phyloP scores from a whole-genome alignment of 1,139 yeast genomes.

The Saccharomycopsis hybrid region DNA sequence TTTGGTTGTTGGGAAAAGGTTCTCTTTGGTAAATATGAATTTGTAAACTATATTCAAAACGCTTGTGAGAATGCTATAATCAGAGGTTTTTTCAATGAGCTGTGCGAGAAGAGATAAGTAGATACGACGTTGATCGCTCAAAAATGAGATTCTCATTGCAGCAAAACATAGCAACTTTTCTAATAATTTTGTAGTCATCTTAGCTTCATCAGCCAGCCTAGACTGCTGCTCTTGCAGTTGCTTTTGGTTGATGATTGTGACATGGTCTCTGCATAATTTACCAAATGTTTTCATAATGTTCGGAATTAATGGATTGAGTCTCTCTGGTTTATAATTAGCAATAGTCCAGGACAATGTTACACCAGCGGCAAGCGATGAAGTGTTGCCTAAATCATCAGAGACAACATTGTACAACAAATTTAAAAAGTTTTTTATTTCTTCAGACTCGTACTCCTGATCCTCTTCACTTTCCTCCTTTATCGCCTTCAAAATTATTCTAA shows the following conservation, averaged over 20 bases:
- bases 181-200: conserved; percentile 67
- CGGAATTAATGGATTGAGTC: conserved; percentile 69
- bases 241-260: conserved; percentile 44
- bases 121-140: conserved; percentile 91
- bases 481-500: conserved; percentile 59
- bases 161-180: conserved; percentile 74
- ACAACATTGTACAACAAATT: conserved; percentile 59
- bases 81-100: conserved; percentile 81
- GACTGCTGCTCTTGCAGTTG: conserved; percentile 35
- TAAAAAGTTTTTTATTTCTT: conserved; percentile 57
- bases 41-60: conserved; percentile 72
- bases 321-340: conserved; percentile 65
- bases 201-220: conserved; percentile 58
- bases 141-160: conserved; percentile 69
- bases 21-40: conserved; percentile 85
- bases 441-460: conserved; percentile 49
- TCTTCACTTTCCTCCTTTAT: conserved; percentile 47
- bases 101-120: conserved; percentile 84
- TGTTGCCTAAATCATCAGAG: conserved; percentile 75
- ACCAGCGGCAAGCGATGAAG: conserved; percentile 86
- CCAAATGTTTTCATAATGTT: conserved; percentile 80
- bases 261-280: conserved; percentile 83
- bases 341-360: conserved; percentile 81
- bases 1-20: conserved; percentile 88
- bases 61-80: conserved; percentile 64